Percentiles rank a stretch among this genome's conserved stretches.
Evolutionary conservation across 352 stramenopile species (phyloP).

Genomic region (Globisporangium irregulare): DNA sequence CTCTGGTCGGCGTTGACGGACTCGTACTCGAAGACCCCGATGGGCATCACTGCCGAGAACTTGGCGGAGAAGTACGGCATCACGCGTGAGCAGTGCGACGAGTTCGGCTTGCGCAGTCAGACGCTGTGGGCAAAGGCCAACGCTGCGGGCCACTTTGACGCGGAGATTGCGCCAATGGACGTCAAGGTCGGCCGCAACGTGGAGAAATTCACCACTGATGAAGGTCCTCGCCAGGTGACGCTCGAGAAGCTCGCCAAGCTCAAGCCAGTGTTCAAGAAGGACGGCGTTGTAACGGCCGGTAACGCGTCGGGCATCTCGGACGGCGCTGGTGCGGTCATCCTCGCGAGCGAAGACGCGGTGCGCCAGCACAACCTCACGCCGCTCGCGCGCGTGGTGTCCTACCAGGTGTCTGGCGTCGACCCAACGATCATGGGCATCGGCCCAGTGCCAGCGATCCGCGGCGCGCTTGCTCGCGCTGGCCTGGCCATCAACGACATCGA

Average conservation of each 20-base stretch:
- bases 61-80: conserved; percentile 95
- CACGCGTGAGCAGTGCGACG: conserved; percentile 93
- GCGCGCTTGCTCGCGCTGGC: conserved; percentile 87
- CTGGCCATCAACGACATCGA: conserved; percentile 94
- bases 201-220: conserved; percentile 68
- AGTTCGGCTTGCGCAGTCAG: conserved; percentile 94
- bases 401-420: conserved; percentile 92
- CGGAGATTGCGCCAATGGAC: conserved; percentile 91
- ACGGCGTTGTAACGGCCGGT: conserved; percentile 95
- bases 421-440: conserved; percentile 98
- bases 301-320: conserved; percentile 97
- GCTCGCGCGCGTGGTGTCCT: conserved; percentile 92
- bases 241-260: conserved; percentile 90
- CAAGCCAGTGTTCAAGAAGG: conserved; percentile 97
- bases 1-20: conserved; percentile 98
- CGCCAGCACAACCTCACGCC: conserved; percentile 92
- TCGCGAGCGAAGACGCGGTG: conserved; percentile 93
- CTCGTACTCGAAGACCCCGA: conserved; percentile 92
- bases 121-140: conserved; percentile 90
- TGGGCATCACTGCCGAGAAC: conserved; percentile 99
- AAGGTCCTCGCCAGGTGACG: conserved; percentile 78
- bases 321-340: conserved; percentile 92
- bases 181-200: conserved; percentile 92
- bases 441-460: conserved; percentile 92
- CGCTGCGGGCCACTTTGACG: conserved; percentile 90